Evolutionary conservation across 306 rosid genomes (phyloP).

Genomic region (Ormosia semicastrata): DNA sequence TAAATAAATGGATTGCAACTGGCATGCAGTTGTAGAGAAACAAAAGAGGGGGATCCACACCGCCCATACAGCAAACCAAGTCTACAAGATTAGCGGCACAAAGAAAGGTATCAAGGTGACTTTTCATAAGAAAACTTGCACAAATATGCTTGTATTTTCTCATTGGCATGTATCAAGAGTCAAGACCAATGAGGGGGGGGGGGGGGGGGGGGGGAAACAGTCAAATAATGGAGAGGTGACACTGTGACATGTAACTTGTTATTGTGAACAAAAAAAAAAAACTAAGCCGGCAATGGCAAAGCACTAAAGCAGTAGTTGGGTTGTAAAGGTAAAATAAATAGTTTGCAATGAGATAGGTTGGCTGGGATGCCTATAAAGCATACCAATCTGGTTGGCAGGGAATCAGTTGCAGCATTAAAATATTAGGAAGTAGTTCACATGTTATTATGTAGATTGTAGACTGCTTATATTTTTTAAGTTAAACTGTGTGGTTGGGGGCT

Average conservation of each 20-base stretch:
- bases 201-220: too few species aligned
- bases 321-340: conserved; percentile 22
- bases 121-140: not conserved
- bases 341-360: not conserved
- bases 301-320: conserved; percentile 22
- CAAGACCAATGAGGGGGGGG: not conserved
- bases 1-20: not conserved
- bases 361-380: not conserved
- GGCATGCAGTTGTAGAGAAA: not conserved
- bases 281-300: conserved; percentile 23
- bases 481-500: not conserved
- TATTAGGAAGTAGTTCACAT: conserved; percentile 25
- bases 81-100: not conserved
- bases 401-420: conserved; percentile 2
- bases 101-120: not conserved
- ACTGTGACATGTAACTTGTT: not conserved
- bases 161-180: not conserved
- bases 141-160: not conserved
- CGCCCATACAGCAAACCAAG: conserved; percentile 9
- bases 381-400: conserved; percentile 31
- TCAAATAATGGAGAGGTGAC: not conserved
- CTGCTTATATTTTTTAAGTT: not conserved
- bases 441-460: not conserved
- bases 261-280: not conserved
- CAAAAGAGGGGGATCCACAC: conserved; percentile 3